These are phyloP conservation scores for Podochytrium sp. DNA, from an alignment of 192 early-diverging fungal species.

Conservation along the genomic window DNA sequence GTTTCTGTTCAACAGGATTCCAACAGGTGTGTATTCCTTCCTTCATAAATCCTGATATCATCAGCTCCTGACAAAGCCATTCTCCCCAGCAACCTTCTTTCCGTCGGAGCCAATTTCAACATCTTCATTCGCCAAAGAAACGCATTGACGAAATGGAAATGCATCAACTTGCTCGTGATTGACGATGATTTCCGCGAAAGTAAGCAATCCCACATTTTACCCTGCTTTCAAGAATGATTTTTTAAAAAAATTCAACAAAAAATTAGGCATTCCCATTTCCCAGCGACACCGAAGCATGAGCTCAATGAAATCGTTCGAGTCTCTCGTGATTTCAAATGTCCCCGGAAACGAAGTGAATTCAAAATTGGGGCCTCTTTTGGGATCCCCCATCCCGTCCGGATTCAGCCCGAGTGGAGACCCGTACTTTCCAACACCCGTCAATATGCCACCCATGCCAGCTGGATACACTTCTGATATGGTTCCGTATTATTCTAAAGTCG, in stretches of 20 bases:
- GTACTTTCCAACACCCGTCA: slow-evolving; percentile 59
- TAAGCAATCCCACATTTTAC: slow-evolving; percentile 5
- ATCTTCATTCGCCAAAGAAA: slow-evolving; percentile 49
- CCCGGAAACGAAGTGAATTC: too few relatives aligned
- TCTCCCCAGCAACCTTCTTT: slow-evolving; percentile 19
- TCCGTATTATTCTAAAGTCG: slow-evolving; percentile 55
- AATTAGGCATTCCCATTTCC: background rate
- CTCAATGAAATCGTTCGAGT: too few relatives aligned
- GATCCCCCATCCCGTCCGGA: slow-evolving; percentile 45
- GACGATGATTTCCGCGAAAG: slow-evolving; percentile 65
- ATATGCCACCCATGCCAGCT: slow-evolving; percentile 50
- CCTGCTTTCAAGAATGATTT: slow-evolving; percentile 28
- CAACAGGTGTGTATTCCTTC: slow-evolving; percentile 30
- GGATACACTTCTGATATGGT: slow-evolving; percentile 51
- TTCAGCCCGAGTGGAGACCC: slow-evolving; percentile 55
- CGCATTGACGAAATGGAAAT: slow-evolving; percentile 48
- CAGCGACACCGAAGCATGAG: background rate
- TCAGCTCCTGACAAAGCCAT: background rate
- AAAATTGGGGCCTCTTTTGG: too few relatives aligned
- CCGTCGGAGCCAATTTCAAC: slow-evolving; percentile 54
- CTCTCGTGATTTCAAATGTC: too few relatives aligned
- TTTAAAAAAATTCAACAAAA: slow-evolving; percentile 22
- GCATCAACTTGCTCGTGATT: slow-evolving; percentile 60
- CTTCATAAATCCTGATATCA: too few relatives aligned
- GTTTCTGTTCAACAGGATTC: slow-evolving; percentile 53